These are phyloP conservation scores for Akanthomyces muscarius DNA, from an alignment of 2,329 filamentous ascomycete species.

Conservation along the genomic window DNA sequence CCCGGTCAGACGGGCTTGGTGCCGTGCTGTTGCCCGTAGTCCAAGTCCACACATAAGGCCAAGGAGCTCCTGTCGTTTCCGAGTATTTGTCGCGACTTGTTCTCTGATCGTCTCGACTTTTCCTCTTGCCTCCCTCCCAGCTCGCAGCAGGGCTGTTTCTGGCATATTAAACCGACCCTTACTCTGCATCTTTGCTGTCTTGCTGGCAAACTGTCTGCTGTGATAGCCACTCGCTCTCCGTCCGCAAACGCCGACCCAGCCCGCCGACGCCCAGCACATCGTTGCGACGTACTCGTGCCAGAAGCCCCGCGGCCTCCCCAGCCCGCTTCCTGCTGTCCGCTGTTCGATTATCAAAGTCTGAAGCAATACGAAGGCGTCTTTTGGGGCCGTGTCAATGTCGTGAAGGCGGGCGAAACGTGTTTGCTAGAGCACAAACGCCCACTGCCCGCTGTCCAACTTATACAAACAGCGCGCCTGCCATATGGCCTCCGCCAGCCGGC, in stretches of 20 bases:
- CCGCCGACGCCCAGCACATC: background rate
- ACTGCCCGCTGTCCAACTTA: background rate
- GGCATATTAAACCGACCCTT: background rate
- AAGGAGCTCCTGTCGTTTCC: constrained; percentile 6
- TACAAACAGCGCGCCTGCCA: constrained; percentile 2
- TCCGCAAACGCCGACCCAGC: background rate
- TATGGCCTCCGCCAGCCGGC: constrained; percentile 15
- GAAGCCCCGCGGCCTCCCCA: background rate
- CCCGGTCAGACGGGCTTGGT: constrained; percentile 15
- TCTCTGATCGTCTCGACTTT: background rate
- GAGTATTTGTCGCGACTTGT: constrained; percentile 1
- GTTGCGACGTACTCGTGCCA: background rate
- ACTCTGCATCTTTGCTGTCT: background rate
- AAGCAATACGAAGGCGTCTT: background rate
- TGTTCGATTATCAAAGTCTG: background rate
- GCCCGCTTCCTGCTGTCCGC: background rate
- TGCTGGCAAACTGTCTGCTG: background rate
- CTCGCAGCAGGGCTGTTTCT: background rate
- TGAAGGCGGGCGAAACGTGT: constrained; percentile 2
- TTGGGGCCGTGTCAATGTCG: constrained; percentile 2
- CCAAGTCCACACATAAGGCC: constrained; percentile 14
- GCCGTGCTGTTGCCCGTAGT: background rate
- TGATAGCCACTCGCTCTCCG: background rate
- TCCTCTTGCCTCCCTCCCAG: background rate
- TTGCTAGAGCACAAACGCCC: constrained; percentile 9